Percentiles rank a stretch among this genome's conserved stretches.
These are phyloP conservation scores for Paraurostyla sp. DNA, from an alignment of 73 alveolate genomes.

Conservation along the genomic window DNA sequence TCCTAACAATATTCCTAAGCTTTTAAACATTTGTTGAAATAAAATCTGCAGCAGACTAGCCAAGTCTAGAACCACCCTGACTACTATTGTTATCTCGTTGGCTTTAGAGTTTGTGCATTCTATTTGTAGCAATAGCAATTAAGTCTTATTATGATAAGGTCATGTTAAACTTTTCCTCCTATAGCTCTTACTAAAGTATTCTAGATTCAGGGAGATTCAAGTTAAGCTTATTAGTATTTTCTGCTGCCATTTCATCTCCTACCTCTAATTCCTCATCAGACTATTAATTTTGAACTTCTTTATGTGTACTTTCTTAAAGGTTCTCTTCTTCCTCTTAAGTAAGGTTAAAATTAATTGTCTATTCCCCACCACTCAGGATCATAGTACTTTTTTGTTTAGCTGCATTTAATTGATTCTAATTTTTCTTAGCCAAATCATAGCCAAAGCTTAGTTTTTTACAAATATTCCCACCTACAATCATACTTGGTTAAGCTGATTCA, in stretches of 20 bases:
- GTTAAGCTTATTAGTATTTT: background rate
- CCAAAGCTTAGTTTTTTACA: slow-evolving; percentile 60
- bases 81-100: no score
- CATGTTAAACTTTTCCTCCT: slow-evolving; percentile 38
- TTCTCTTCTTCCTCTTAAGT: slow-evolving; percentile 19
- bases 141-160: slow-evolving; percentile 1
- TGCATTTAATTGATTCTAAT: background rate
- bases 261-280: slow-evolving; percentile 36
- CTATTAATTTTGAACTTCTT: background rate
- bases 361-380: slow-evolving; percentile 32
- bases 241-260: slow-evolving; percentile 31
- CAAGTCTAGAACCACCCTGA: no score
- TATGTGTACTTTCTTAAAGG: background rate
- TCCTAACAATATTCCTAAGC: slow-evolving; percentile 2
- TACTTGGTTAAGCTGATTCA: slow-evolving; percentile 39
- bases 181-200: slow-evolving; percentile 7
- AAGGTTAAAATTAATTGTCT: slow-evolving; percentile 11
- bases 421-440: slow-evolving; percentile 13
- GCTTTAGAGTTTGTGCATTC: background rate
- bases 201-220: slow-evolving; percentile 3
- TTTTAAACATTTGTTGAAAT: slow-evolving; percentile 6
- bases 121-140: background rate
- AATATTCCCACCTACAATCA: background rate
- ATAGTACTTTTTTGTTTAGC: slow-evolving; percentile 15
- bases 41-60: background rate